Base-by-base conservation (phyloP, 495 filamentous ascomycete genomes). In the Aspergillus bertholletiae region DNA sequence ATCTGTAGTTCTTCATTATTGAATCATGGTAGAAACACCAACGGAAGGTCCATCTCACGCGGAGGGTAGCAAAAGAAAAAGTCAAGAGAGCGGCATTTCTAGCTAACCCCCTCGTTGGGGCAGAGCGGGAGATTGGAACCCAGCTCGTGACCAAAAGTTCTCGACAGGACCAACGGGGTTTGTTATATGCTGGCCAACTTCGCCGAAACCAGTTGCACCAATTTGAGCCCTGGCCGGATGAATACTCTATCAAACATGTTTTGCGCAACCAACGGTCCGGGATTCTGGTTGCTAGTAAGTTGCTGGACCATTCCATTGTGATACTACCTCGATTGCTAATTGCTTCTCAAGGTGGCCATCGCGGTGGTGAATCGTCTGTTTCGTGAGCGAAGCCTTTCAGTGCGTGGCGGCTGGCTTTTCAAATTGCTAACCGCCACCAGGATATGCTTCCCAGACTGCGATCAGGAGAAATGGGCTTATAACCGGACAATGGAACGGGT, bases 221-320 rank as follows among this genome's bases (percentile, higher is more conserved):
- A 21, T 72, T 75, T 27, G 64, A 73, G 35, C 64, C 68, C 12
- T 70, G 66, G 64, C 63, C 64, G 2, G 58, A 58, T 18, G 56
- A 64, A 9, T 71, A 63, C 39, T 62, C 59, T 5, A 68, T 77
- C 35, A 56, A 60, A n/a, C 62, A 74, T 51, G 58, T 76, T 23
- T 20, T 73, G 51, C 69, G 72, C 7, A 67, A 71, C 52, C 65
- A 66, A 15, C 51, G 55, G 21, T 71, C 72, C 17, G 73, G 73
- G 27, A 63, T 62, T 50, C 53, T 77, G 48, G 64, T 76, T 61
- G 64, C 68, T 20, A 66, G 74, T 75, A 55, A 51, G 67, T 65
- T 23, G 3, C n/a, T 27, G 5, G 15, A 7, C 17, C 23, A 22
- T 47, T 28, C 12, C 27, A 26, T 26, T 15, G 23, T 40, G 17